A percentile compares a stretch with the other conserved stretches of the same genome.
Conservation (phyloP, 139 green algal species). For the Coelastrella sp. region DNA sequence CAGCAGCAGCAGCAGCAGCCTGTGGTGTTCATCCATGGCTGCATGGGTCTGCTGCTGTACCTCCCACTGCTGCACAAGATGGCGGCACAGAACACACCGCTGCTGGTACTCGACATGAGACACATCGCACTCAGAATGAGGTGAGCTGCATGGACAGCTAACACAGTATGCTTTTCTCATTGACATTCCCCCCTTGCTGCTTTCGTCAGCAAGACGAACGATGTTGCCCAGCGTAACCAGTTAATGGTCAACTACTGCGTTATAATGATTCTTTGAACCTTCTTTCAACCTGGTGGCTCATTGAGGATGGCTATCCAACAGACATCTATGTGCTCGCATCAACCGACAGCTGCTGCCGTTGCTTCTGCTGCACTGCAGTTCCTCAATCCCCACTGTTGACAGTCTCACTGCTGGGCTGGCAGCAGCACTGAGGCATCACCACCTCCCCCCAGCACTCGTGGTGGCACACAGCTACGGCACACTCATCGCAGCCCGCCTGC, state of each 20-base stretch:
- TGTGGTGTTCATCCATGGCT: constrained; percentile 43
- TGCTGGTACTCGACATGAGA: constrained; percentile 58
- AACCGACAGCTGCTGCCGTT: not conserved
- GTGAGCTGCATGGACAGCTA: no score
- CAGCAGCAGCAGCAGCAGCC: constrained; percentile 30
- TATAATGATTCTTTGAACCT: no score
- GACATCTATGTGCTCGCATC: not conserved
- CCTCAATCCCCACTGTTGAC: constrained; percentile 32
- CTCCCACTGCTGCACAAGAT: constrained; percentile 36
- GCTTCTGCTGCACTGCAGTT: not conserved
- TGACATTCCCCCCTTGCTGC: no score
- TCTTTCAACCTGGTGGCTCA: no score
- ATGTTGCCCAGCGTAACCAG: no score
- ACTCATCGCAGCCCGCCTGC: constrained; percentile 48
- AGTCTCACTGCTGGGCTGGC: not conserved
- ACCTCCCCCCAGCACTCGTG: not conserved
- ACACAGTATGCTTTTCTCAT: no score
- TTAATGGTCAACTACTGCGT: no score
- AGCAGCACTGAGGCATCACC: not conserved
- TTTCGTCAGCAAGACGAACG: no score
- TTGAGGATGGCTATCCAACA: no score
- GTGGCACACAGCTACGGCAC: constrained; percentile 51
- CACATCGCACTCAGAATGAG: constrained; percentile 60
- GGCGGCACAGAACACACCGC: not conserved
- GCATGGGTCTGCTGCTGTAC: constrained; percentile 32